These are phyloP conservation scores for Penicillium roqueforti DNA, from an alignment of 495 filamentous ascomycete genomes.

Conservation along the genomic window DNA sequence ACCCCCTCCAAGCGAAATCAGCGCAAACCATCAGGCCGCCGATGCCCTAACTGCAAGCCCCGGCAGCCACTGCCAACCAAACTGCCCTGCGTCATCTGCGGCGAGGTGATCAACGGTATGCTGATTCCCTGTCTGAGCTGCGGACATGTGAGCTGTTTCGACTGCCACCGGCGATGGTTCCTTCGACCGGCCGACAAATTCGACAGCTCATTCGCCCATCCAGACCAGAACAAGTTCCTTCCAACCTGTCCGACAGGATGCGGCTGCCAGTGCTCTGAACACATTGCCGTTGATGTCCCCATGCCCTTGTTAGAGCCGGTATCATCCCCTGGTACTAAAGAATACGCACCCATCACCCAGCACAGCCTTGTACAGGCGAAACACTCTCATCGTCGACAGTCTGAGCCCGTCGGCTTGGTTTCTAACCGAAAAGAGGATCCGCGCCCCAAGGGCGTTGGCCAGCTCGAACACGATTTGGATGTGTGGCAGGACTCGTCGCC, in stretches of 20 bases:
- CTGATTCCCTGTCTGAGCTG: slow-evolving; percentile 49
- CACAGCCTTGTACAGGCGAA: slow-evolving; percentile 17
- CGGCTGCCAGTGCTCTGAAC: slow-evolving; percentile 48
- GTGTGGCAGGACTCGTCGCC: slow-evolving; percentile 41
- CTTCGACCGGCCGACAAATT: slow-evolving; percentile 14
- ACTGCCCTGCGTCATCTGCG: slow-evolving; percentile 46
- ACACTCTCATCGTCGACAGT: slow-evolving; percentile 22
- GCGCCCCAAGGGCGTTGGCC: slow-evolving; percentile 17
- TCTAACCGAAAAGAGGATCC: slow-evolving; percentile 9
- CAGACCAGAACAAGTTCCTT: slow-evolving; percentile 14
- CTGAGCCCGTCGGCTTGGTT: slow-evolving; percentile 16
- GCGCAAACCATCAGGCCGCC: slow-evolving; percentile 14
- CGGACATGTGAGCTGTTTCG: slow-evolving; percentile 50
- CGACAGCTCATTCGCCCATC: slow-evolving; percentile 7
- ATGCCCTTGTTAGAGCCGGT: slow-evolving; percentile 22
- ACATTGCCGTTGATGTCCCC: slow-evolving; percentile 31
- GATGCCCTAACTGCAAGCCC: slow-evolving; percentile 37
- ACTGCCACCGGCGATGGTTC: slow-evolving; percentile 45
- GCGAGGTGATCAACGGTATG: slow-evolving; percentile 45
- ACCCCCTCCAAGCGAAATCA: slow-evolving; percentile 20
- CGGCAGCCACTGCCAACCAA: slow-evolving; percentile 38
- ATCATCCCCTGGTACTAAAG: slow-evolving; percentile 13
- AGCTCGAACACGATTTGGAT: slow-evolving; percentile 35
- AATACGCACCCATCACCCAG: not conserved
- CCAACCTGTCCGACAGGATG: slow-evolving; percentile 46